Base-by-base conservation (phyloP, 306 rosid species). In the Cucumis hystrix region DNA sequence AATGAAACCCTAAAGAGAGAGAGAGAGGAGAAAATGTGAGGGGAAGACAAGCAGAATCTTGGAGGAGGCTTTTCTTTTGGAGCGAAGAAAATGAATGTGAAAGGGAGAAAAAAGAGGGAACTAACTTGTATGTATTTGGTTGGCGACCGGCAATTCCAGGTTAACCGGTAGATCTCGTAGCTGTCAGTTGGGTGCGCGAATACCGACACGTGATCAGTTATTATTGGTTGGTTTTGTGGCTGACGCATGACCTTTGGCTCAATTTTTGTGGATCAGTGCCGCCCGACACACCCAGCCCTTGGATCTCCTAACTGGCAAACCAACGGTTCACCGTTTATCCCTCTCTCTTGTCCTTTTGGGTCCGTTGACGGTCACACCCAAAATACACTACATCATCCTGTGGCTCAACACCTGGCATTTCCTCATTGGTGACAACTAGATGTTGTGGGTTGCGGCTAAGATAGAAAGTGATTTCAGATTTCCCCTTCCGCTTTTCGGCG, bases 131-230 rank as follows among this genome's bases (percentile, higher is more conserved):
- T 79, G 80, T 64, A n/a, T 82, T 57, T 61, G 80, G 80, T 79
- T 83, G 81, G 82, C 69, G 71, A 81, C 87, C 87, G 89, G 87
- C 78, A 68, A 81, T 74, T 75, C 60, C 88, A 86, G 86, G 89
- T 86, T 61, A 87, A 69, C 68, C 80, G 65, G 78, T 80, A 54
- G 77, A 72, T 39, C 79, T 78, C 33, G 35, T 35, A 51, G 71
- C 63, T 76, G 85, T 77, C 85, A 81, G 83, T 76, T 81, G 56
- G 78, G 78, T 37, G 72, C 59, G 69, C 21, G 82, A n/a, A 37
- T 55, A 3, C 7, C 49, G 79, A 78, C 87, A 84, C 91, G 91
- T 80, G 93, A 78, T 35, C 12, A 0, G 2, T 30, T 52, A 0
- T 8, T 11, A 83, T 59, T 89, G 85, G 77, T 66, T 30, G 21